Evolutionary conservation across 1,284 basidiomycete species (phyloP), one percentile per base, ranked within the genome.

Genomic region (Boletus semigastroideus): DNA sequence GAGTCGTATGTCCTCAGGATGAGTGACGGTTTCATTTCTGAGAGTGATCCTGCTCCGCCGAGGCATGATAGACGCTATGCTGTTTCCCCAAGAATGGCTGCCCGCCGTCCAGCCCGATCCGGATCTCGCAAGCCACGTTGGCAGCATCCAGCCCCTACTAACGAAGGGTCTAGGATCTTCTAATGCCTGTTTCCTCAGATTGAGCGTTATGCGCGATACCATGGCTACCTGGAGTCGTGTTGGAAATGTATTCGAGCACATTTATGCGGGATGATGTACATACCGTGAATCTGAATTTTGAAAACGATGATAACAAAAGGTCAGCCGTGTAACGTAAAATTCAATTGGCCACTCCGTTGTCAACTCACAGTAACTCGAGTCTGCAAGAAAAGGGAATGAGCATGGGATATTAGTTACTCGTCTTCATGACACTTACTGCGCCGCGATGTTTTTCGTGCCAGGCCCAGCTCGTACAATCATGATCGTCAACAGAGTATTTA

Each of bases 191-290:
- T 56, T 68, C 52, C 58, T 70, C 19, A 78, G 65, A 49, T 71
- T 72, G 12, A 79, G 62, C 2, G 77, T 77, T 36, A 78, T 77
- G 36, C 77, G 72, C 4, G 73, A 75, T 67, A 77, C 73, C 73
- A 78, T 78, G 8, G 74, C 67, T 14, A 77, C 74, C 66, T 74
- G 48, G 57, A 27, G 9, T 36, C 14, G 25, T 22, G 28, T 49
- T 25, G 13, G 10, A 39, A 42, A 42, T 9, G 20, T 7, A 22
- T 14, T 42, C 20, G 14, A 17, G 22, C n/a, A 11, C 14, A 16
- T 14, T 7, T 20, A 17, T 17, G 42, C 12, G 19, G 33, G n/a
- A 12, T 39, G 25, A 25, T 25, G 25, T 20, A 46, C 62, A 39
- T 45, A 72, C 72, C 4, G 68, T 72, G n/a, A 73, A 46, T 22